Base-by-base conservation (phyloP, 208 protist genomes). In the Naegleria fowleri region DNA sequence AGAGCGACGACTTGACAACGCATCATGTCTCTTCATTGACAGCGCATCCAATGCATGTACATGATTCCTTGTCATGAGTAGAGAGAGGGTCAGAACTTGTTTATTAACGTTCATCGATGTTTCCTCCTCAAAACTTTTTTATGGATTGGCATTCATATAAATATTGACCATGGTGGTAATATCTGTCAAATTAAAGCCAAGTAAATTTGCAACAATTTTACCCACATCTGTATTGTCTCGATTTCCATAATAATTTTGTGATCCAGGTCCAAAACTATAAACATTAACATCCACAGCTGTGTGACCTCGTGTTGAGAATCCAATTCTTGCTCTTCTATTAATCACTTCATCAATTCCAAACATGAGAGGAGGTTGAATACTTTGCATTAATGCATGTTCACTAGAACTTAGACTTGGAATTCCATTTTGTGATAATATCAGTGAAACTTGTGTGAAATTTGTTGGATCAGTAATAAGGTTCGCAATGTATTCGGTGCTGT, bases 241-340 rank as follows among this genome's bases (percentile, higher is more conserved):
- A 58, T 88, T 88, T 33, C 84, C 84, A 51, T 39, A 38, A 25
- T 58, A 88, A 13, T 33, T 22, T 16, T 52, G 9, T 88, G 13
- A n/a, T 16, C 16, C 5, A 39, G 39, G 25, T 51, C 84, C 84
- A 55, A 16, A 52, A 48, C 36, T 39, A 41, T 90, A 90, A 39
- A 90, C 11, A 38, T 90, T 76, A 0, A 90, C 51, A 90, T 90
- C 86, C 7, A 90, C 16, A 43, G 29, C 43, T 33, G 86, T 76
- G 36, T 90, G 86, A 43, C 86, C 86, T 6, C 9, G 7, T 33
- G 86, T 76, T 25, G 25, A 33, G 15, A 59, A 90, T 41, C 86
- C 86, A 40, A 90, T 90, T 43, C 19, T 15, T 29, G 48, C 36
- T n/a, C 33, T 59, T 76, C 33, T 16, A 41, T 75, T 90, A 36